These are phyloP conservation scores for Puccinia coronata DNA, from an alignment of 1,284 basidiomycete species.

Conservation along the genomic window DNA sequence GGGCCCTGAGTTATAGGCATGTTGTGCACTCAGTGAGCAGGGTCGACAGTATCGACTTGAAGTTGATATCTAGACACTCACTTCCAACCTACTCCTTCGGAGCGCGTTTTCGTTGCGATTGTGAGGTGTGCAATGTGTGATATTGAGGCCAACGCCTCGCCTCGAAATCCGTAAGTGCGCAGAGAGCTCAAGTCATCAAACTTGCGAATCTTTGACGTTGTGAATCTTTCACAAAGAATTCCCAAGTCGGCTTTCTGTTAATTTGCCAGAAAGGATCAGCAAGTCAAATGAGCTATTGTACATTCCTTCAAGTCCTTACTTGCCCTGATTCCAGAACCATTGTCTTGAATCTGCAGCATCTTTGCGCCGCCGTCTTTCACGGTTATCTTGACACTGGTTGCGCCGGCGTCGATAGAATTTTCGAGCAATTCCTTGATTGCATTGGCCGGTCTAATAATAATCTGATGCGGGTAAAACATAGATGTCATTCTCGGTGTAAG, in stretches of 20 bases:
- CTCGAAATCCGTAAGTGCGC: constrained; percentile 92
- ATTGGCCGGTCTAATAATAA: constrained; percentile 92
- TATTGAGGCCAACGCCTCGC: constrained; percentile 94
- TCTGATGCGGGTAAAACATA: constrained; percentile 63
- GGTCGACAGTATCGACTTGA: neutral
- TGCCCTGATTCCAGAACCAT: constrained; percentile 89
- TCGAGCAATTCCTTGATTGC: constrained; percentile 96
- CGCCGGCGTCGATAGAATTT: constrained; percentile 88
- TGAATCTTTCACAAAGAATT: constrained; percentile 90
- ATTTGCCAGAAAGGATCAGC: neutral
- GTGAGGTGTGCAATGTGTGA: constrained; percentile 88
- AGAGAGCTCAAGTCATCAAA: constrained; percentile 86
- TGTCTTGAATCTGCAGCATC: constrained; percentile 92
- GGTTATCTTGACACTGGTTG: constrained; percentile 81
- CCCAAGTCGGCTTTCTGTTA: constrained; percentile 72
- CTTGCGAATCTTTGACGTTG: constrained; percentile 85
- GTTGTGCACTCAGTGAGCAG: neutral
- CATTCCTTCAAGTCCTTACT: constrained; percentile 53
- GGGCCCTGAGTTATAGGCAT: constrained; percentile 20
- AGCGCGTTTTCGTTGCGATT: constrained; percentile 82
- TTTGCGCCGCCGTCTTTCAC: constrained; percentile 96
- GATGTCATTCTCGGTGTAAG: neutral
- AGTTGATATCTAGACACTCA: constrained; percentile 60
- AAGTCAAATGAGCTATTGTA: neutral
- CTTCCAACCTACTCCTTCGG: constrained; percentile 85